Conservation (phyloP, 2,329 filamentous ascomycete species). For the Zelopaecilomyces penicillatus region DNA sequence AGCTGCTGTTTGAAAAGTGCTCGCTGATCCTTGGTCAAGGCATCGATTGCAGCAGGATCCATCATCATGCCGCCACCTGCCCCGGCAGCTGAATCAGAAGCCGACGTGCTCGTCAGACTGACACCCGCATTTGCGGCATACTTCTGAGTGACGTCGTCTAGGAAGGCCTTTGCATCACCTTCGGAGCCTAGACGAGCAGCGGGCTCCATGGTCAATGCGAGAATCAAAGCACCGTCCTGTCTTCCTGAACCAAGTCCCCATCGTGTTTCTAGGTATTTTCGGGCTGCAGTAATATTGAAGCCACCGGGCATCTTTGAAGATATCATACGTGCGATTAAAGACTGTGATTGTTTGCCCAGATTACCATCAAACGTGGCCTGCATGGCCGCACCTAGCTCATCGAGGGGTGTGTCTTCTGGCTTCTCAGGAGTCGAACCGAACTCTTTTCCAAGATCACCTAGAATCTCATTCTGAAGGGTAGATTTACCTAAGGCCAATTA, state of each 20-base stretch:
- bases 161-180: conserved; percentile 81
- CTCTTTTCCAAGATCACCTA: conserved; percentile 95
- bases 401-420: conserved; percentile 92
- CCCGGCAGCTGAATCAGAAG: conserved; percentile 63
- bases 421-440: conserved; percentile 98
- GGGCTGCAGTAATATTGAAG: conserved; percentile 93
- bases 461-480: conserved; percentile 95
- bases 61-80: conserved; percentile 92
- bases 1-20: conserved; percentile 97
- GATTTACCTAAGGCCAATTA: conserved; percentile 65
- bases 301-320: conserved; percentile 99
- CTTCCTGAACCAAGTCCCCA: conserved; percentile 83
- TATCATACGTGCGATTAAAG: conserved; percentile 85
- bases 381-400: conserved; percentile 91
- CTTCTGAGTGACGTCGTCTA: conserved; percentile 82
- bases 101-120: conserved; percentile 67
- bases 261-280: conserved; percentile 89
- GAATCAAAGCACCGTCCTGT: conserved; percentile 81
- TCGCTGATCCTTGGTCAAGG: conserved; percentile 91
- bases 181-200: conserved; percentile 81
- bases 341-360: conserved; percentile 91
- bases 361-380: conserved; percentile 98
- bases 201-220: conserved; percentile 91
- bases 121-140: conserved; percentile 80
- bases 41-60: conserved; percentile 95